These are phyloP conservation scores for Teratosphaeria epicoccoides DNA, from an alignment of 2,329 filamentous ascomycete genomes.

Conservation along the genomic window DNA sequence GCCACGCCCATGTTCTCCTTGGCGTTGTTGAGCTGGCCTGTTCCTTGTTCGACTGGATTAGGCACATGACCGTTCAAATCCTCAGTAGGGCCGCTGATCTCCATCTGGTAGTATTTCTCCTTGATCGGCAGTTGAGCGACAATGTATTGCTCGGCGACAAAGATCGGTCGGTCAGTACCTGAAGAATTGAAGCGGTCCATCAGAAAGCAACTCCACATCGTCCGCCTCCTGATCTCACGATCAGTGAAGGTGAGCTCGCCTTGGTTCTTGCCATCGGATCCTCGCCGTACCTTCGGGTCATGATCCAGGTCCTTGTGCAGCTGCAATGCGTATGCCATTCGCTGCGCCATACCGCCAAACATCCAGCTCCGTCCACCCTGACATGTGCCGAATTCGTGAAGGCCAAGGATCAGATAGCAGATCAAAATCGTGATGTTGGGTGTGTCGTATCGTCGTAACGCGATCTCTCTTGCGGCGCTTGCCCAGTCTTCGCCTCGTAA, in stretches of 20 bases:
- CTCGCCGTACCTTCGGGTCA: constrained; percentile 32
- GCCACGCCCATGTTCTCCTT: constrained; percentile 88
- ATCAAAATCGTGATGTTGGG: constrained; percentile 94
- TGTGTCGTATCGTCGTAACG: constrained; percentile 78
- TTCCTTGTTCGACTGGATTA: constrained; percentile 50
- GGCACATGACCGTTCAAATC: constrained; percentile 55
- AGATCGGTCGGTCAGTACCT: constrained; percentile 82
- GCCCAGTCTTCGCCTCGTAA: constrained; percentile 88
- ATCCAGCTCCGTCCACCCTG: constrained; percentile 95
- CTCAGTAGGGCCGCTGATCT: constrained; percentile 81
- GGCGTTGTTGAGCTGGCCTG: constrained; percentile 54
- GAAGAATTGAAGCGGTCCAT: constrained; percentile 98
- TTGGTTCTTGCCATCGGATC: constrained; percentile 14
- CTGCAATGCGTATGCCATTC: constrained; percentile 94
- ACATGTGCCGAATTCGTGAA: constrained; percentile 95
- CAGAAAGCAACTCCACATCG: constrained; percentile 96
- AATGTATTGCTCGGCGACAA: constrained; percentile 79
- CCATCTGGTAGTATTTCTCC: constrained; percentile 80
- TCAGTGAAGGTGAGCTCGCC: constrained; percentile 65
- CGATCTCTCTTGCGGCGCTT: constrained; percentile 72
- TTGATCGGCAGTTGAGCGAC: constrained; percentile 84
- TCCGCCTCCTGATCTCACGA: constrained; percentile 79
- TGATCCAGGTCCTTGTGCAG: constrained; percentile 83
- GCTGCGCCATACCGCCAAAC: constrained; percentile 83
- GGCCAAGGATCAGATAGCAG: constrained; percentile 73